Evolutionary conservation across 2,329 filamentous ascomycete species (phyloP).

Genomic region (Colletotrichum sp.): DNA sequence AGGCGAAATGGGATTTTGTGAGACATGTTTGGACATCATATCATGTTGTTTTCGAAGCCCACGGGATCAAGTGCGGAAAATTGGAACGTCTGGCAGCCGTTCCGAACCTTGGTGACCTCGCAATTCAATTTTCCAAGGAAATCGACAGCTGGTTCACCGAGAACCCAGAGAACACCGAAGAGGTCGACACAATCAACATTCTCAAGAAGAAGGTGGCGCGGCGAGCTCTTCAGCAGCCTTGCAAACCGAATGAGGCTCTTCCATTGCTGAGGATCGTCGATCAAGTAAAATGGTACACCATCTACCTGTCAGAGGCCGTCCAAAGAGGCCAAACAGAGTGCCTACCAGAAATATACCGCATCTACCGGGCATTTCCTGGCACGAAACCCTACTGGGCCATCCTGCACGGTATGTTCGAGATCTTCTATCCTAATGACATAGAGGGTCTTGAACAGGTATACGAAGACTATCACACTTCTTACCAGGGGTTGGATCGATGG

Average conservation of each 20-base stretch:
- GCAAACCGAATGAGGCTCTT: constrained; percentile 35
- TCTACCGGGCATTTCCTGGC: constrained; percentile 48
- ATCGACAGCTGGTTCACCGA: neutral
- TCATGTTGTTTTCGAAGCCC: constrained; percentile 22
- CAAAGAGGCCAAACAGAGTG: constrained; percentile 32
- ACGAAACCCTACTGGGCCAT: constrained; percentile 41
- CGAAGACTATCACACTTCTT: constrained; percentile 51
- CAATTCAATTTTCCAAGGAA: constrained; percentile 33
- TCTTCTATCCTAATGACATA: constrained; percentile 41
- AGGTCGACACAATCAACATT: constrained; percentile 17
- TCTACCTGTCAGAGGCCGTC: constrained; percentile 42
- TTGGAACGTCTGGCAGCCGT: constrained; percentile 29
- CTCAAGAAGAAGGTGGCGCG: constrained; percentile 36
- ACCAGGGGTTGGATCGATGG: constrained; percentile 44
- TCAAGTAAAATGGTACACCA: constrained; percentile 46
- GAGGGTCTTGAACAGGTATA: constrained; percentile 51
- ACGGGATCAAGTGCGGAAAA: neutral
- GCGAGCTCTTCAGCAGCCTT: constrained; percentile 36
- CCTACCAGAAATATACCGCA: constrained; percentile 47
- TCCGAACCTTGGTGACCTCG: constrained; percentile 32
- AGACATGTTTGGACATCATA: constrained; percentile 43
- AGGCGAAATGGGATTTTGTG: constrained; percentile 38
- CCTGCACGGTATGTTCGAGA: constrained; percentile 50
- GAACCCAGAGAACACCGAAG: neutral
- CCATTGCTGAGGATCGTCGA: constrained; percentile 45